Evolutionary conservation across 352 stramenopile genomes (phyloP).

Genomic region (Nothophytophthora sp.): DNA sequence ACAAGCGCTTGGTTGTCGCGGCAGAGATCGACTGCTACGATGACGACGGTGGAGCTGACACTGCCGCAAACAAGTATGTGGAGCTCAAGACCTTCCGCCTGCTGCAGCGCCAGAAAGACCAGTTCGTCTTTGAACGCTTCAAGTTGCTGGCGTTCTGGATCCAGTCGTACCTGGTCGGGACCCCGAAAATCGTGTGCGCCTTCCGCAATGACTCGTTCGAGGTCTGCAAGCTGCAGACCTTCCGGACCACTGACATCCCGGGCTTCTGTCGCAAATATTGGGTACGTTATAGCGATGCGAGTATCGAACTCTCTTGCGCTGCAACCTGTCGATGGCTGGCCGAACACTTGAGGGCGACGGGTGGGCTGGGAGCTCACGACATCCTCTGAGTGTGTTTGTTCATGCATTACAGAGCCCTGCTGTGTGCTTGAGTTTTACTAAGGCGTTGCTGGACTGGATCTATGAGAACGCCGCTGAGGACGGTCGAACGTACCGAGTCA

Average conservation of each 20-base stretch:
- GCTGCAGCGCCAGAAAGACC: constrained; percentile 59
- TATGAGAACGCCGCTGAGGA: constrained; percentile 34
- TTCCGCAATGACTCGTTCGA: constrained; percentile 70
- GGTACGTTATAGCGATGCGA: constrained; percentile 32
- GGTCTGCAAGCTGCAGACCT: constrained; percentile 66
- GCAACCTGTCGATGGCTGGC: constrained; percentile 22
- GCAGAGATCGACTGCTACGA: constrained; percentile 73
- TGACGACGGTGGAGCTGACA: constrained; percentile 1
- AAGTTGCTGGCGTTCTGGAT: constrained; percentile 87
- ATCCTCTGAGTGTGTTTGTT: constrained; percentile 2
- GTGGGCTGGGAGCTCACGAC: constrained; percentile 24
- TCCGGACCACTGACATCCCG: constrained; percentile 62
- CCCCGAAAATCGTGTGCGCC: constrained; percentile 67
- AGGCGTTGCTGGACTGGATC: constrained; percentile 64
- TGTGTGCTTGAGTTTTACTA: constrained; percentile 75
- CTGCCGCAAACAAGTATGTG: constrained; percentile 37
- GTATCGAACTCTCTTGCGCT: neutral
- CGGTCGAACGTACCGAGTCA: constrained; percentile 40
- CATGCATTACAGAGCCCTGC: constrained; percentile 31
- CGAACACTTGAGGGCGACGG: too few species aligned
- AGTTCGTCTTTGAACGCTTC: constrained; percentile 75
- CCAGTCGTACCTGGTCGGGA: constrained; percentile 78
- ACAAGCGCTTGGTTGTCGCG: constrained; percentile 55
- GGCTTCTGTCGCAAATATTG: constrained; percentile 72
- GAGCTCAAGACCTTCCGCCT: constrained; percentile 77